Conservation (phyloP, 2,329 filamentous ascomycete genomes). For the Fusarium austroafricanum region DNA sequence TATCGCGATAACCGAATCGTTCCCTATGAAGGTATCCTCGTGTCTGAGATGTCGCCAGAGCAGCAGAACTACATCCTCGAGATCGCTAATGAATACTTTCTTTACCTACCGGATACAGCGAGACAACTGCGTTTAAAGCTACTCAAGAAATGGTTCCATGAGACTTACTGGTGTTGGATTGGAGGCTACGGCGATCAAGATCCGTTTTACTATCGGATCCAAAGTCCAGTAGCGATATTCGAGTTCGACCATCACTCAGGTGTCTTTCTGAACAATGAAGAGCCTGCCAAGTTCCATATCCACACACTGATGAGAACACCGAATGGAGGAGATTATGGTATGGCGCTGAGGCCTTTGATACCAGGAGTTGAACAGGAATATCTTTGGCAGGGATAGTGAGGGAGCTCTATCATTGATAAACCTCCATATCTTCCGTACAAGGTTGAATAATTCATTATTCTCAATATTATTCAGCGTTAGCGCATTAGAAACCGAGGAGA, state of each 20-base stretch:
- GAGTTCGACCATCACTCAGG: constrained; percentile 87
- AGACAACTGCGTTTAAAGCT: constrained; percentile 66
- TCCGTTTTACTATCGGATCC: constrained; percentile 81
- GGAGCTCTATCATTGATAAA: no score
- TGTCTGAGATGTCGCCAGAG: constrained; percentile 58
- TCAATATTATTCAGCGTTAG: no score
- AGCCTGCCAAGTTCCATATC: constrained; percentile 82
- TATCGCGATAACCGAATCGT: constrained; percentile 83
- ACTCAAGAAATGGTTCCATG: constrained; percentile 66
- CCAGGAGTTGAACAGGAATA: constrained; percentile 46
- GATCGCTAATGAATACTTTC: constrained; percentile 68
- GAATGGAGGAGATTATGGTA: constrained; percentile 82
- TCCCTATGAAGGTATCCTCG: constrained; percentile 75
- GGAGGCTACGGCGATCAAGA: constrained; percentile 74
- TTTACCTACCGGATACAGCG: constrained; percentile 72
- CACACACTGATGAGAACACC: constrained; percentile 79
- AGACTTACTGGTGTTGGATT: constrained; percentile 86
- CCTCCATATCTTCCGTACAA: no score
- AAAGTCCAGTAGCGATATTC: constrained; percentile 78
- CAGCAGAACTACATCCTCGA: constrained; percentile 52
- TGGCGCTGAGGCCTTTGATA: constrained; percentile 58
- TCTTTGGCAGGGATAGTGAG: constrained; percentile 32
- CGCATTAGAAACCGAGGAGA: no score
- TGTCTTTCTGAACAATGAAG: constrained; percentile 78
- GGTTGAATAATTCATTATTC: no score